phyloP scores from a whole-genome alignment of 2,329 filamentous ascomycete species.

The Sporothrix curviconia region DNA sequence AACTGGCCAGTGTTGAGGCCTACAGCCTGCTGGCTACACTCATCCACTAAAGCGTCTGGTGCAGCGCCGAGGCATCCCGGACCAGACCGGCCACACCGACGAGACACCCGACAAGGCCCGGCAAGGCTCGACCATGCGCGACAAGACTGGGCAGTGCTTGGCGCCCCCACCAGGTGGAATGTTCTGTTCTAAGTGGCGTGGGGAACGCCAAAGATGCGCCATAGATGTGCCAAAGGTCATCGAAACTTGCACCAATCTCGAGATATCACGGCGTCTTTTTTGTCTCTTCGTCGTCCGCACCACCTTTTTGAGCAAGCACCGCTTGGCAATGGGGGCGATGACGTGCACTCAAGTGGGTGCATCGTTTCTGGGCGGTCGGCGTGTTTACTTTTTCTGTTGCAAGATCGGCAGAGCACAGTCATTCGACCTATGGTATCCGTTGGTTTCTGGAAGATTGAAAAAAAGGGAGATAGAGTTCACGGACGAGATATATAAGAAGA shows the following conservation, averaged over 20 bases:
- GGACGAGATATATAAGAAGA: not conserved
- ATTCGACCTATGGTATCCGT: not conserved
- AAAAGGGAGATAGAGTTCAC: not conserved
- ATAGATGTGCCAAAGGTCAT: too few species aligned
- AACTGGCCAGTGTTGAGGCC: not conserved
- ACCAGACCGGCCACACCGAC: not conserved
- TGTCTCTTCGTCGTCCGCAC: not conserved
- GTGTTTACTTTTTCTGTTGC: not conserved
- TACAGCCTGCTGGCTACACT: not conserved
- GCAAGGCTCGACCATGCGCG: slow-evolving; percentile 1
- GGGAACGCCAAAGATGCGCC: not conserved
- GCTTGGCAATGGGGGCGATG: slow-evolving; percentile 8
- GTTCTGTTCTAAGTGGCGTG: not conserved
- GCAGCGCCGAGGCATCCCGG: not conserved
- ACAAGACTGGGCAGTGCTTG: slow-evolving; percentile 11
- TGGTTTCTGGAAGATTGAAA: not conserved
- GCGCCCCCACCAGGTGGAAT: not conserved
- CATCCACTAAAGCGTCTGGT: not conserved
- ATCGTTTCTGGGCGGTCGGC: not conserved
- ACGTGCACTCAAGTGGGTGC: not conserved
- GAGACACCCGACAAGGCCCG: not conserved
- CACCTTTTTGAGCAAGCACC: not conserved
- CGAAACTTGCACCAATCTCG: too few species aligned
- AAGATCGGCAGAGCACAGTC: not conserved
- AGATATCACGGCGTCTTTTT: not conserved